These are phyloP conservation scores for Mucor ambiguus DNA, from an alignment of 371 early-diverging fungal species.

Conservation along the genomic window DNA sequence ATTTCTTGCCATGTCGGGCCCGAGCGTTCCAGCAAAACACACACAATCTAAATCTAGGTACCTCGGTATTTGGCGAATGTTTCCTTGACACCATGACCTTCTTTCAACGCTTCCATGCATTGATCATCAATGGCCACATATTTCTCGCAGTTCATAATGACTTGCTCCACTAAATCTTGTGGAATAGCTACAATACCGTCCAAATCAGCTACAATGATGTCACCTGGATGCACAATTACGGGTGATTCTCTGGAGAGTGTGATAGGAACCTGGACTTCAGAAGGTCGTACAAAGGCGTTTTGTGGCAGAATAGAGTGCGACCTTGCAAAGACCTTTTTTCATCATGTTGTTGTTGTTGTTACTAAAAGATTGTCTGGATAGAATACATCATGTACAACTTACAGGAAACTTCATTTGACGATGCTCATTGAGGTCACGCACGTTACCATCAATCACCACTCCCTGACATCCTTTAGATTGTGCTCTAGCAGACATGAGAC, in stretches of 20 bases:
- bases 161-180: conserved; percentile 49
- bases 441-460: conserved; percentile 76
- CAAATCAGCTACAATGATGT: conserved; percentile 79
- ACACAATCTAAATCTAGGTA: neutral
- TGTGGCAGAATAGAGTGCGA: conserved; percentile 71
- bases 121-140: conserved; percentile 64
- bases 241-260: conserved; percentile 54
- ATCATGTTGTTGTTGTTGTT: neutral
- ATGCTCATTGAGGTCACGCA: conserved; percentile 75
- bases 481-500: conserved; percentile 80
- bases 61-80: conserved; percentile 71
- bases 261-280: conserved; percentile 64
- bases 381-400: conserved; percentile 11
- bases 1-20: neutral
- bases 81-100: conserved; percentile 62
- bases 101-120: conserved; percentile 70
- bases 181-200: conserved; percentile 82
- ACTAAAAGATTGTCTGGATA: neutral
- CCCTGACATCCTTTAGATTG: conserved; percentile 61
- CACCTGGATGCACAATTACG: conserved; percentile 64
- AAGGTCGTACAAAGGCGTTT: conserved; percentile 66
- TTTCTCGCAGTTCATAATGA: conserved; percentile 57
- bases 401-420: conserved; percentile 66
- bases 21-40: neutral
- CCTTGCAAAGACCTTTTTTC: conserved; percentile 62